A percentile compares a stretch with the other conserved stretches of the same genome.
phyloP scores from a whole-genome alignment of 495 filamentous ascomycete species.

The Hypoxylon trugodes region DNA sequence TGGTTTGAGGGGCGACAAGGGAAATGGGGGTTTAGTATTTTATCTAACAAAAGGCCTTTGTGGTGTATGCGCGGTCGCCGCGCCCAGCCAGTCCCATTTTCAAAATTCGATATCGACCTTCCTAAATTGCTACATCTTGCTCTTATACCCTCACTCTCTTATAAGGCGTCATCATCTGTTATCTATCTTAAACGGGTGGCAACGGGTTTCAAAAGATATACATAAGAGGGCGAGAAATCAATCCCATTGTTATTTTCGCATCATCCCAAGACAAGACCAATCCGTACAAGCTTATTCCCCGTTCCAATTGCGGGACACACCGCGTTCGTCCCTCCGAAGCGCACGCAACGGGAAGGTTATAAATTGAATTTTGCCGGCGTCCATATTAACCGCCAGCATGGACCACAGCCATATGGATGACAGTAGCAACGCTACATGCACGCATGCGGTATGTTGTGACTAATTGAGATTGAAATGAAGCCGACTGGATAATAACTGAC shows the following conservation, averaged over 20 bases:
- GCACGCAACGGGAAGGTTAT: conserved; percentile 25
- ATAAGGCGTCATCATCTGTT: conserved; percentile 15
- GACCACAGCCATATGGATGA: conserved; percentile 33
- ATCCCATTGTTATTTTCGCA: not conserved
- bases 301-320: conserved; percentile 8
- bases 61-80: conserved; percentile 4
- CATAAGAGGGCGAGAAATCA: not conserved
- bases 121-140: conserved; percentile 34
- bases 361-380: conserved; percentile 29
- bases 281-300: not conserved
- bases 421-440: conserved; percentile 30
- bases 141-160: conserved; percentile 35
- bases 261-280: not conserved
- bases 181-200: not conserved
- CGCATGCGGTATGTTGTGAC: conserved; percentile 24
- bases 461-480: conserved; percentile 8
- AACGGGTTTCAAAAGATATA: not conserved
- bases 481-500: conserved; percentile 28
- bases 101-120: conserved; percentile 20
- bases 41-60: not conserved
- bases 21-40: not conserved
- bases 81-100: conserved; percentile 9
- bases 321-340: conserved; percentile 24
- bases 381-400: conserved; percentile 37
- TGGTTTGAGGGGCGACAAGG: not conserved